Base-by-base conservation (phyloP, 345 rosid genomes). In the Syzygium jambos region DNA sequence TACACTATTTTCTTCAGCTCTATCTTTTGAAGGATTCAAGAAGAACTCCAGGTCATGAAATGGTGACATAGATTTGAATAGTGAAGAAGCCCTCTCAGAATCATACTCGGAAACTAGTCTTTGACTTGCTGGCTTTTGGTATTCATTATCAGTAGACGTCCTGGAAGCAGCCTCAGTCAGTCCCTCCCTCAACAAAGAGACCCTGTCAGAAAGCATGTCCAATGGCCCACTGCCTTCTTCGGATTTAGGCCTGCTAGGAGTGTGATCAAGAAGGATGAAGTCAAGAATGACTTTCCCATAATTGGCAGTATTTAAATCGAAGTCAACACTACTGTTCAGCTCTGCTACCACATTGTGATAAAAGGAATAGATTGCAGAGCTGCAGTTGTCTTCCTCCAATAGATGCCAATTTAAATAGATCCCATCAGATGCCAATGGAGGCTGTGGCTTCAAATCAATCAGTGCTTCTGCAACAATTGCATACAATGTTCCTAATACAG, bases 401-500 rank as follows among this genome's bases (percentile, higher is more conserved):
- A 96, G 94, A 90, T 92, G 91, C 98, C 97, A 96, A 87, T 96
- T 93, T 92, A 98, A 90, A 93, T 98, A 98, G 87, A 98, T 96
- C 90, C 93, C 95, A 93, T 94, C 92, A 78, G 98, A 95, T 85
- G 94, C 93, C 86, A 96, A 91, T 46, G 94, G 90, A 14, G 92
- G 91, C 80, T 87, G 89, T 86, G 90, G 92, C 92, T 92, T 91
- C 88, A 94, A 78, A 87, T 87, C 87, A 59, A 93, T 88, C 80
- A 95, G 88, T 53, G 87, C 89, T 88, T 91, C 91, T 88, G 91
- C 95, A 88, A 89, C 84, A 87, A 89, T 86, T n/a, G 91, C 86
- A 90, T 91, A 63, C 51, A 91, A 77, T 88, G 96, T 86, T 93
- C 84, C 85, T 86, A 84, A 89, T 90, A 88, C 88, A 89, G 84